Conservation (phyloP, 1,139 yeast species). For the Protomyces arabidopsidicola region DNA sequence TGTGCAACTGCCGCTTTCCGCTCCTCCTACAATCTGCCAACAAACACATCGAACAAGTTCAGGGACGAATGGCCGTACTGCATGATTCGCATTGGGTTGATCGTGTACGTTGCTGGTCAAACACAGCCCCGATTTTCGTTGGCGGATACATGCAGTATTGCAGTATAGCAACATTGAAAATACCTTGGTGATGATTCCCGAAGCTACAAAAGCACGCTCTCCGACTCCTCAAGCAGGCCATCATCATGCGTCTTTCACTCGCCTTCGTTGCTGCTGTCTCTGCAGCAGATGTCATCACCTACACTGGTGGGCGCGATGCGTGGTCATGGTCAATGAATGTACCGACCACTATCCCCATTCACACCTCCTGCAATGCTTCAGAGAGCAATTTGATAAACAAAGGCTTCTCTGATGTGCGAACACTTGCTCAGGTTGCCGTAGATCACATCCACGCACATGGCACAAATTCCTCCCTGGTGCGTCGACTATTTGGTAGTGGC, state of each 20-base stretch:
- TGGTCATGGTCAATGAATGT: not conserved
- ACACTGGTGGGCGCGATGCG: not conserved
- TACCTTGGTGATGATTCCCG: not conserved
- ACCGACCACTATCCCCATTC: not conserved
- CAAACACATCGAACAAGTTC: too few relatives aligned
- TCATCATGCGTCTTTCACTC: not conserved
- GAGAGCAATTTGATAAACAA: not conserved
- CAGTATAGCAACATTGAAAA: not conserved
- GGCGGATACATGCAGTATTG: too few relatives aligned
- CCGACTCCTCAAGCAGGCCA: not conserved
- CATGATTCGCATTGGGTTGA: too few relatives aligned
- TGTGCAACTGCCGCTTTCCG: too few relatives aligned
- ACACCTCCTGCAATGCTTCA: not conserved
- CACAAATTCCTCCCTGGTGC: not conserved
- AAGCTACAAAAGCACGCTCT: not conserved
- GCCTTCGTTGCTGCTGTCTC: not conserved
- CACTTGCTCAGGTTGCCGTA: not conserved
- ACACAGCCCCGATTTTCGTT: too few relatives aligned
- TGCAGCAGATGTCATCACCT: not conserved
- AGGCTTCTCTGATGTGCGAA: not conserved
- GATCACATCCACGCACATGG: not conserved
- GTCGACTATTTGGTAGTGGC: not conserved
- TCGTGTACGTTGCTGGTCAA: too few relatives aligned
- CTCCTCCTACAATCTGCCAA: too few relatives aligned
- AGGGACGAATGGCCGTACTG: too few relatives aligned